These are phyloP conservation scores for Periconia macrospinosa DNA, from an alignment of 2,329 filamentous ascomycete genomes.

Conservation along the genomic window DNA sequence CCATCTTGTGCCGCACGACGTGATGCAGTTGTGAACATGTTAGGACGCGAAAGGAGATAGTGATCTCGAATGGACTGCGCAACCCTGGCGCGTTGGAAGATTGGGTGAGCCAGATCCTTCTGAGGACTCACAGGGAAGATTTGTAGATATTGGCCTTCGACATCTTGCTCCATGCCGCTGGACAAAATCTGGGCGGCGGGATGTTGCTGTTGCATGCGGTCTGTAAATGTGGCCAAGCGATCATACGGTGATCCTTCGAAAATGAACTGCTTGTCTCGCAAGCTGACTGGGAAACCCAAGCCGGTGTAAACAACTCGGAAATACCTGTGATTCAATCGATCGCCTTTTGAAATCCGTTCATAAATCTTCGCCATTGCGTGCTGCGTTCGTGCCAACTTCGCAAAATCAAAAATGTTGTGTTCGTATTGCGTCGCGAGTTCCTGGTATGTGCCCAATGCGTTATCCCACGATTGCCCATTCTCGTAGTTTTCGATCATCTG, in stretches of 20 bases:
- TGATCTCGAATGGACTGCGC: slow-evolving; percentile 84
- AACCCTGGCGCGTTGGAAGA: slow-evolving; percentile 87
- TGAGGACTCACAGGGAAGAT: slow-evolving; percentile 80
- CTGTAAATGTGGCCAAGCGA: slow-evolving; percentile 78
- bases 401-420: slow-evolving; percentile 84
- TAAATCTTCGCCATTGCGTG: slow-evolving; percentile 91
- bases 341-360: slow-evolving; percentile 81
- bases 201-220: slow-evolving; percentile 89
- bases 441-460: slow-evolving; percentile 82
- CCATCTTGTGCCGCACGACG: slow-evolving; percentile 70
- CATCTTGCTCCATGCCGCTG: slow-evolving; percentile 69
- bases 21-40: slow-evolving; percentile 75
- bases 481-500: slow-evolving; percentile 95
- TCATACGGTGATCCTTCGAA: slow-evolving; percentile 82
- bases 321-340: slow-evolving; percentile 78
- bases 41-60: slow-evolving; percentile 75
- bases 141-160: slow-evolving; percentile 88
- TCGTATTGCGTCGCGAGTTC: slow-evolving; percentile 93
- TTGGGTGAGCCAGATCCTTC: slow-evolving; percentile 77
- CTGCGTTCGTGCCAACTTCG: slow-evolving; percentile 86
- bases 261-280: slow-evolving; percentile 90
- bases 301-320: slow-evolving; percentile 91
- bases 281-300: slow-evolving; percentile 76
- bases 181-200: slow-evolving; percentile 81
- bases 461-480: slow-evolving; percentile 91